Evolutionary conservation across 148 eudicot genomes (phyloP).

Genomic region (Suaeda aralocaspica): DNA sequence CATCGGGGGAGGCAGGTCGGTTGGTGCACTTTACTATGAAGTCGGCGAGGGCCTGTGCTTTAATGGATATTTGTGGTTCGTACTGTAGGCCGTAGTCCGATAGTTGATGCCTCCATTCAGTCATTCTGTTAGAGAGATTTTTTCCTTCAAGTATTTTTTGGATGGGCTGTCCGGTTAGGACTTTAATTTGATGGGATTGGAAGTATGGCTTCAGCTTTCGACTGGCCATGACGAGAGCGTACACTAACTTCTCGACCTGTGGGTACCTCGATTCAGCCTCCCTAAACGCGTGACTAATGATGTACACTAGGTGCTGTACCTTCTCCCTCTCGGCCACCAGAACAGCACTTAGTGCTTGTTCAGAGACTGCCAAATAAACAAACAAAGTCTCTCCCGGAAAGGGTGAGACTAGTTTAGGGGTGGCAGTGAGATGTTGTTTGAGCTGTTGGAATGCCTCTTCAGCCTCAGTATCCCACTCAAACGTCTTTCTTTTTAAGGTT

Average conservation of each 20-base stretch:
- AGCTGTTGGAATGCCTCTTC: background rate
- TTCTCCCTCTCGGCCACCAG: background rate
- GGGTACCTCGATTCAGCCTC: background rate
- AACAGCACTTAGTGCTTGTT: background rate
- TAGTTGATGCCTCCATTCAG: background rate
- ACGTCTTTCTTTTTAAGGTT: background rate
- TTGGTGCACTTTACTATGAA: background rate
- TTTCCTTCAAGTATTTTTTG: background rate
- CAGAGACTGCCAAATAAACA: background rate
- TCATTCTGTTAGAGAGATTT: background rate
- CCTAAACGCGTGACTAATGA: background rate
- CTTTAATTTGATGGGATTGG: background rate
- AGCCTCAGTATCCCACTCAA: background rate
- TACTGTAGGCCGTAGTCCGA: background rate
- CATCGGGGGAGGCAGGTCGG: background rate
- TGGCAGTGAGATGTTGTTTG: background rate
- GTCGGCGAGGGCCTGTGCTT: background rate
- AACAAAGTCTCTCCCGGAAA: background rate
- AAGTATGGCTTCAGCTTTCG: background rate
- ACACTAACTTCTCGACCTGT: background rate
- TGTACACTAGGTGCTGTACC: background rate
- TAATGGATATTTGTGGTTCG: background rate
- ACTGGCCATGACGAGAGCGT: background rate
- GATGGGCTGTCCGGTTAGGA: background rate
- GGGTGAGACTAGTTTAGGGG: background rate